A percentile compares a stretch with the other conserved stretches of the same genome.
Conservation (phyloP, 2,329 filamentous ascomycete species). For the Neonectria punicea region DNA sequence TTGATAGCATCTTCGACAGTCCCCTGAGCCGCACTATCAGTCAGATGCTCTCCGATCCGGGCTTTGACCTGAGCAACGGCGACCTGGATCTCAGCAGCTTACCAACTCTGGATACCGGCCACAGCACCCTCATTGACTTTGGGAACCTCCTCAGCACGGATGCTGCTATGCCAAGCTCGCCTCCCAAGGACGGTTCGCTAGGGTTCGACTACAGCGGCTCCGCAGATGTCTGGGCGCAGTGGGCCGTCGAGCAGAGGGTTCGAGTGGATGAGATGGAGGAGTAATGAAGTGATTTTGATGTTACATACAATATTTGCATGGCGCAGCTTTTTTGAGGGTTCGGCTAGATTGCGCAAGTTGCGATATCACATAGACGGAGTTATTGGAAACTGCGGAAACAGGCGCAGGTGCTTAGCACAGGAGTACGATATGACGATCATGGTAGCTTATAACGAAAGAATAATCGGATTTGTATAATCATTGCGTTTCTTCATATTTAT, state of each 20-base stretch:
- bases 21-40: slow-evolving; percentile 72
- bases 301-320: slow-evolving; percentile 19
- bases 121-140: slow-evolving; percentile 56
- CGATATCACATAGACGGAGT: slow-evolving; percentile 20
- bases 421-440: slow-evolving; percentile 8
- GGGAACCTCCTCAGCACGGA: slow-evolving; percentile 60
- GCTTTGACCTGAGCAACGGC: slow-evolving; percentile 55
- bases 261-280: slow-evolving; percentile 31
- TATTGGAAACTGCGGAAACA: slow-evolving; percentile 6
- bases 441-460: slow-evolving; percentile 13
- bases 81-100: slow-evolving; percentile 57
- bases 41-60: slow-evolving; percentile 69
- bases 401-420: slow-evolving; percentile 1
- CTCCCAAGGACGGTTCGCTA: slow-evolving; percentile 48
- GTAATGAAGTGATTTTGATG: slow-evolving; percentile 26
- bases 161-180: slow-evolving; percentile 59
- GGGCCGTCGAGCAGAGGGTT: slow-evolving; percentile 39
- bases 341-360: slow-evolving; percentile 24
- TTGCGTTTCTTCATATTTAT: not conserved
- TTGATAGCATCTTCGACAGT: slow-evolving; percentile 58
- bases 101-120: slow-evolving; percentile 52
- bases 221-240: slow-evolving; percentile 45
- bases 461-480: not conserved
- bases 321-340: slow-evolving; percentile 30
- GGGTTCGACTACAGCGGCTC: slow-evolving; percentile 47